These are phyloP conservation scores for Lycium barbarum DNA, from an alignment of 257 asterid species.

Conservation along the genomic window DNA sequence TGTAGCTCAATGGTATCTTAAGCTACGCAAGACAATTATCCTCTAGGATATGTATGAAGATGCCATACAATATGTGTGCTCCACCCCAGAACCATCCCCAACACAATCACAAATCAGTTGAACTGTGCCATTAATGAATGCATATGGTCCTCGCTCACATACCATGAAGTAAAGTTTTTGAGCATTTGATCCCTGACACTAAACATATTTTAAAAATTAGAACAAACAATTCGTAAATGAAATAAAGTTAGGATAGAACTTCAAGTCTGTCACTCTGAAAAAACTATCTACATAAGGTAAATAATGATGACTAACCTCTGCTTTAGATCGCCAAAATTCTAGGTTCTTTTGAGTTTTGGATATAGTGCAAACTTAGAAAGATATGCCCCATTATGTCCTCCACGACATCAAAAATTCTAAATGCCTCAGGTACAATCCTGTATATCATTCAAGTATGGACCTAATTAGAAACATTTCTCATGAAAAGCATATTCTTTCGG, in stretches of 20 bases:
- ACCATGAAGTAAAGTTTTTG: slow-evolving; percentile 85
- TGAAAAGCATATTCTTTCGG: too few relatives aligned
- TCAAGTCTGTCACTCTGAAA: not conserved
- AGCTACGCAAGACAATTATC: slow-evolving; percentile 65
- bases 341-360: slow-evolving; percentile 65
- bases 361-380: slow-evolving; percentile 69
- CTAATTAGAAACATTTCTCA: not conserved
- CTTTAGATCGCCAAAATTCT: slow-evolving; percentile 80
- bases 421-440: slow-evolving; percentile 62
- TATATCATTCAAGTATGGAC: slow-evolving; percentile 32
- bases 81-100: slow-evolving; percentile 70
- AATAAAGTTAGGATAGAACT: not conserved
- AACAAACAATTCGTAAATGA: not conserved
- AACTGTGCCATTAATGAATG: slow-evolving; percentile 72
- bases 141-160: slow-evolving; percentile 85
- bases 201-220: not conserved
- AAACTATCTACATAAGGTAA: not conserved
- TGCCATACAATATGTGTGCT: slow-evolving; percentile 60
- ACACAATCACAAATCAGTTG: slow-evolving; percentile 64
- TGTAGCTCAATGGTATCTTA: slow-evolving; percentile 73
- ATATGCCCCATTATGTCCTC: slow-evolving; percentile 76
- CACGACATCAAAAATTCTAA: slow-evolving; percentile 59
- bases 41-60: slow-evolving; percentile 85
- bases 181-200: slow-evolving; percentile 68
- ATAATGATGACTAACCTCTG: slow-evolving; percentile 63